phyloP scores from a whole-genome alignment of 176 grass and related monocot species.

The Chloris gayana region DNA sequence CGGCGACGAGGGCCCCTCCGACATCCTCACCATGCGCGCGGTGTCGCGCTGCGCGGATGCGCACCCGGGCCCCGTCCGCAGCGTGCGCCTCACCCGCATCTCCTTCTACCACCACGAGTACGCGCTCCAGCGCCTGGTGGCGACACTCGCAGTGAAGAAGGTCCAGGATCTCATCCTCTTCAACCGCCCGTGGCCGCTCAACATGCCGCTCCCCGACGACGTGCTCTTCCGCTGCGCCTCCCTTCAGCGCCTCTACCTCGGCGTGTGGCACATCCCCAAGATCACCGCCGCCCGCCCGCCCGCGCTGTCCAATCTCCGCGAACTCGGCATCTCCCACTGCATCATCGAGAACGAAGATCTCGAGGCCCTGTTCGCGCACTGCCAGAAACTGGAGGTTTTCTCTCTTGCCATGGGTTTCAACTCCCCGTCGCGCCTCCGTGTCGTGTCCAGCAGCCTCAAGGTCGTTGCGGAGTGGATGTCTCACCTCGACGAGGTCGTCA shows the following conservation, averaged over 20 bases:
- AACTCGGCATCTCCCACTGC: slow-evolving; percentile 29
- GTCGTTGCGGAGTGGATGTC: slow-evolving; percentile 12
- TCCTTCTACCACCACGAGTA: slow-evolving; percentile 34
- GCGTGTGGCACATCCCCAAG: slow-evolving; percentile 27
- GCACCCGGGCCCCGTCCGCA: slow-evolving; percentile 36
- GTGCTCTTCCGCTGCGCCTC: slow-evolving; percentile 18
- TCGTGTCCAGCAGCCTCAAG: slow-evolving; percentile 14
- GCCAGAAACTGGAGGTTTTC: slow-evolving; percentile 34
- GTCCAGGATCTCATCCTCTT: slow-evolving; percentile 40
- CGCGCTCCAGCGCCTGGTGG: slow-evolving; percentile 15
- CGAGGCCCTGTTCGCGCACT: slow-evolving; percentile 10
- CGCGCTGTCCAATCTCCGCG: slow-evolving; percentile 1
- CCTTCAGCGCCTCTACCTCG: slow-evolving; percentile 39
- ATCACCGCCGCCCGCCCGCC: background rate
- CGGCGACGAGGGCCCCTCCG: background rate
- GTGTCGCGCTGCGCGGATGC: slow-evolving; percentile 30
- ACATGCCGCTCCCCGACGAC: slow-evolving; percentile 35
- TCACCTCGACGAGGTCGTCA: background rate
- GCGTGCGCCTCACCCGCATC: slow-evolving; percentile 26
- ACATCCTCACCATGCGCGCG: background rate
- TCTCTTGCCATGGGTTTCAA: background rate
- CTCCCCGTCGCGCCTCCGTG: background rate
- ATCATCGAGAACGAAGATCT: background rate
- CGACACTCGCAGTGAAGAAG: slow-evolving; percentile 32
- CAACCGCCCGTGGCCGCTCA: slow-evolving; percentile 42